Conservation (phyloP, 2,329 filamentous ascomycete species). For the Fusarium nisikadoi region DNA sequence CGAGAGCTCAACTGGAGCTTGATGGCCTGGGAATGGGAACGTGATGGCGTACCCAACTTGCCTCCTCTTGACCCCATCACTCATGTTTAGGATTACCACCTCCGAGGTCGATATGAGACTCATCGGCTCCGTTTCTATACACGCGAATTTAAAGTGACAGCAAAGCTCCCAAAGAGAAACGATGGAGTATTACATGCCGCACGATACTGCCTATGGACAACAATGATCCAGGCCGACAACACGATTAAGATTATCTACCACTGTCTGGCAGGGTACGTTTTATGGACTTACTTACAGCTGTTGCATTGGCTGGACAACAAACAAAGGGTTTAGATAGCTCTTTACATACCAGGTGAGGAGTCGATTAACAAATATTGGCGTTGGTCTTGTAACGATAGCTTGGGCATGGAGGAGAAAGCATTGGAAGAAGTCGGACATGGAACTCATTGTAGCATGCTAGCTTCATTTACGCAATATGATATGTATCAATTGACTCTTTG, state of each 20-base stretch:
- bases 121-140: slow-evolving; percentile 35
- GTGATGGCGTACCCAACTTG: slow-evolving; percentile 53
- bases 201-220: slow-evolving; percentile 16
- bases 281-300: slow-evolving; percentile 37
- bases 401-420: slow-evolving; percentile 36
- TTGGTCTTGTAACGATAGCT: slow-evolving; percentile 39
- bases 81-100: slow-evolving; percentile 62
- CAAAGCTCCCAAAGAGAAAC: slow-evolving; percentile 23
- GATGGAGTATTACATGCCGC: slow-evolving; percentile 29
- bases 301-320: slow-evolving; percentile 50
- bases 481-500: slow-evolving; percentile 28
- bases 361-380: slow-evolving; percentile 31
- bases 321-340: slow-evolving; percentile 63
- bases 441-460: slow-evolving; percentile 17
- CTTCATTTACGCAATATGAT: slow-evolving; percentile 18
- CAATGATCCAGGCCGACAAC: slow-evolving; percentile 10
- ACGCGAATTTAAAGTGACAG: slow-evolving; percentile 19
- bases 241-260: slow-evolving; percentile 19
- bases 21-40: slow-evolving; percentile 80
- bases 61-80: slow-evolving; percentile 59
- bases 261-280: slow-evolving; percentile 25
- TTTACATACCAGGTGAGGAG: slow-evolving; percentile 50
- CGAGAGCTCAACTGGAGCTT: slow-evolving; percentile 88
- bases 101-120: slow-evolving; percentile 52
- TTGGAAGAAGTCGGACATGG: slow-evolving; percentile 25